Base-by-base conservation (phyloP, 306 rosid genomes). In the Dalbergia cultrata region DNA sequence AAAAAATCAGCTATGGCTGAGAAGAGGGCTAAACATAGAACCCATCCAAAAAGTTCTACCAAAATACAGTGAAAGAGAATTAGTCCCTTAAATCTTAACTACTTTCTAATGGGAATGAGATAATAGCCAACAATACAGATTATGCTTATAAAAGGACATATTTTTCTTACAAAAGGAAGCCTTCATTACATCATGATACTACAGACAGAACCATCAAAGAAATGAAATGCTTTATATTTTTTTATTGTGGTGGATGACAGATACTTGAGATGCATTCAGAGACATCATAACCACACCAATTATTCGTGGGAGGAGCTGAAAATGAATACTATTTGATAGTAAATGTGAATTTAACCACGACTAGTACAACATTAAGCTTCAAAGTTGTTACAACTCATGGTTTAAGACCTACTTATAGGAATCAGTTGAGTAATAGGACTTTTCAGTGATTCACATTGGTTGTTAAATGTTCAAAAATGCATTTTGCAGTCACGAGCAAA, bases 1-100 rank as follows among this genome's bases (percentile, higher is more conserved):
- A 84, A 63, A 78, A 81, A 61, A 72, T 47, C 14, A 67, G 54
- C 22, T 78, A 60, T 72, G 72, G 34, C 9, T 84, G 80, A 73
- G 59, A 80, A 21, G 68, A 81, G n/a, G 47, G 52, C 56, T 69
- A 59, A 44, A 52, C 35, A 60, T 50, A 70, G 58, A 54, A 59
- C 43, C 44, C 6, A 58, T 67, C 52, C 45, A 58, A 54, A 18
- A 64, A 37, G 13, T 21, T 50, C 33, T 52, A 31, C 64, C 43
- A 67, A 18, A 68, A 72, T 63, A 54, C 34, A 65, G 21, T 13
- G 35, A 61, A 62, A 59, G 63, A 78, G 22, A 49, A 73, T 49
- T 37, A 47, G 11, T 17, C 45, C 31, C 31, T 1, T 26, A 26
- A 26, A 26, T 19, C 13, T 13, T 44, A 18, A 68, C 57, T 50